Percentiles rank a stretch among this genome's conserved stretches.
These are phyloP conservation scores for Phanerochaete sordida DNA, from an alignment of 768 basidiomycete genomes.

Conservation along the genomic window DNA sequence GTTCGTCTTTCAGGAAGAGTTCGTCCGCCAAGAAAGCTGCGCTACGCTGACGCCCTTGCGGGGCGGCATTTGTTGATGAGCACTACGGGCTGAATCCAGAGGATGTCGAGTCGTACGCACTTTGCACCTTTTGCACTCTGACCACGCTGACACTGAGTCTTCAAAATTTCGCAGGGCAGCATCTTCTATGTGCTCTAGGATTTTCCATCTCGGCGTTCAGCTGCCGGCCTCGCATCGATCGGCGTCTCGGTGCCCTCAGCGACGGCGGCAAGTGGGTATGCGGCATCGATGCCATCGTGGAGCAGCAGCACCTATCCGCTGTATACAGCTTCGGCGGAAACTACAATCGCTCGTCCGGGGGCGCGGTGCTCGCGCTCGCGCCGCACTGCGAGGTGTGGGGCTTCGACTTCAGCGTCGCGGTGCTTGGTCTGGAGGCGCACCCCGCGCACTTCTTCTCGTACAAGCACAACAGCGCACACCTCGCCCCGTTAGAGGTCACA, in stretches of 20 bases:
- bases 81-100: constrained; percentile 16
- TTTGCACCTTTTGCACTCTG: neutral
- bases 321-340: constrained; percentile 34
- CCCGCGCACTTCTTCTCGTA: constrained; percentile 40
- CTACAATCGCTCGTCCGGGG: constrained; percentile 47
- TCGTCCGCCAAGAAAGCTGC: constrained; percentile 10
- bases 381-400: constrained; percentile 36
- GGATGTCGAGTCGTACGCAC: constrained; percentile 13
- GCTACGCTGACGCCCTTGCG: constrained; percentile 6
- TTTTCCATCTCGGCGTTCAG: constrained; percentile 10
- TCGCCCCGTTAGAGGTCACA: constrained; percentile 50
- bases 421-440: constrained; percentile 45
- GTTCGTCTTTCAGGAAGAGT: constrained; percentile 1
- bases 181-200: constrained; percentile 15
- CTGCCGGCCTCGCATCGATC: constrained; percentile 23
- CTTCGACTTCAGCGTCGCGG: constrained; percentile 36
- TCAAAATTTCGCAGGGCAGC: constrained; percentile 15
- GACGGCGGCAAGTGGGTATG: constrained; percentile 56
- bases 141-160: neutral
- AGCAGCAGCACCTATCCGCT: constrained; percentile 1
- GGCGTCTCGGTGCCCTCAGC: constrained; percentile 44
- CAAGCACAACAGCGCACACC: constrained; percentile 36
- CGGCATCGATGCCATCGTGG: constrained; percentile 38
- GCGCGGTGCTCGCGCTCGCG: constrained; percentile 38
- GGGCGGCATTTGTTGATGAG: constrained; percentile 13